Evolutionary conservation across 352 stramenopile genomes (phyloP), one percentile per base, ranked within the genome.

Genomic region (Globisporangium paroecandrum): DNA sequence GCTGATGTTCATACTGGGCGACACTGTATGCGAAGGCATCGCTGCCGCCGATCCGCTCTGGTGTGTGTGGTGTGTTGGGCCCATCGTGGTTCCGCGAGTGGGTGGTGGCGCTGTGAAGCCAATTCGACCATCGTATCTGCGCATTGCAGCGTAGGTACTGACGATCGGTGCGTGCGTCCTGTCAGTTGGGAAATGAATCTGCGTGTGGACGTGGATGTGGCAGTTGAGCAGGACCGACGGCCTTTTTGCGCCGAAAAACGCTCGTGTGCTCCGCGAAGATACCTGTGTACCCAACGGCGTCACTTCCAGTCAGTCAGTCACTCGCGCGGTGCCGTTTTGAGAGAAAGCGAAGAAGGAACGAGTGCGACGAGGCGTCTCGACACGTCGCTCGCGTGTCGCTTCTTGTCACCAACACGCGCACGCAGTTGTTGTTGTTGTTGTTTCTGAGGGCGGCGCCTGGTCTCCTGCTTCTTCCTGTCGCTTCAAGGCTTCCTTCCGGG

Each of bases 71-170:
- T 63, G 41, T 15, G 59, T 65, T n/a, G 59, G 59, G n/a, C 59
- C 12, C 59, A 65, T 65, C 41, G 59, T 54, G 58, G 29, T 57
- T 65, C 59, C 18, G 24, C 47, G 38, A 65, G 34, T 65, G 59
- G 36, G 25, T 55, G 36, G 25, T 55, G 15, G 43, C 43, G 43
- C 15, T 43, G 27, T 29, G 24, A 46, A 60, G 55, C 24, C 49
- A 18, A 20, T 9, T 29, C 12, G 24, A 6, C 27, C 59, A 41
- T 38, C 6, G 24, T 36, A 57, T 27, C 24, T 22, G 22, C 12
- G 12, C 58, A 63, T 63, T 2, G 25, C 51, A 57, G 18, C 32
- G 32, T 38, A 38, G 32, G 7, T 38, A 38, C 32, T 38, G 32
- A 38, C 32, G 32, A 10, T 1, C 8, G 32, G 8, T 38, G 32